These are phyloP conservation scores for Cryptococcus amylolentus DNA, from an alignment of 1,284 basidiomycete species.

Conservation along the genomic window DNA sequence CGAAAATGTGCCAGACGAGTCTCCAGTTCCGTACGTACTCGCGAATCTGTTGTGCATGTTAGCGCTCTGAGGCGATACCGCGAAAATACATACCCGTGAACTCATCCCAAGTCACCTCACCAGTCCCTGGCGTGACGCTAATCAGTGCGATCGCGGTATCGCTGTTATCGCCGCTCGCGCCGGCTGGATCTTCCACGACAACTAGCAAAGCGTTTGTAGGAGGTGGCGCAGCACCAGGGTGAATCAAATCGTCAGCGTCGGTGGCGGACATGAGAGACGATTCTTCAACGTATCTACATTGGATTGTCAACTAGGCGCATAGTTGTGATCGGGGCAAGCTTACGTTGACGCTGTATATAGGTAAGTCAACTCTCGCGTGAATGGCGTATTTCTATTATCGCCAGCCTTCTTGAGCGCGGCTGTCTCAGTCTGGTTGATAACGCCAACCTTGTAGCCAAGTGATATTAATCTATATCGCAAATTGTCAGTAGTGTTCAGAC, in stretches of 20 bases:
- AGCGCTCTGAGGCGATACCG: not conserved
- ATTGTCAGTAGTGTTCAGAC: not conserved
- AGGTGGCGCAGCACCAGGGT: slow-evolving; percentile 36
- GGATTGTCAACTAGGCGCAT: slow-evolving; percentile 22
- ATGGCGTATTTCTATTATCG: slow-evolving; percentile 75
- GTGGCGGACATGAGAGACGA: slow-evolving; percentile 36
- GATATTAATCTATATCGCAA: slow-evolving; percentile 64
- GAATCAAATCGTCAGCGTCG: slow-evolving; percentile 27
- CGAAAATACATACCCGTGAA: slow-evolving; percentile 62
- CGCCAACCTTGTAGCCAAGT: slow-evolving; percentile 83
- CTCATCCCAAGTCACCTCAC: slow-evolving; percentile 87
- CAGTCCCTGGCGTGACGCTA: slow-evolving; percentile 78
- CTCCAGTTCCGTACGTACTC: slow-evolving; percentile 84
- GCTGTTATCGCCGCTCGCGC: slow-evolving; percentile 58
- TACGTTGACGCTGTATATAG: slow-evolving; percentile 87
- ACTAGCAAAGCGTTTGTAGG: slow-evolving; percentile 49
- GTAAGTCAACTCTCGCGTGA: slow-evolving; percentile 73
- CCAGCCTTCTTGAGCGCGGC: slow-evolving; percentile 90
- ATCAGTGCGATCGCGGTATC: slow-evolving; percentile 68
- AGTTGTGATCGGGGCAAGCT: slow-evolving; percentile 37
- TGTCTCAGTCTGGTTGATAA: slow-evolving; percentile 90
- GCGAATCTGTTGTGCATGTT: slow-evolving; percentile 57
- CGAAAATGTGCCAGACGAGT: slow-evolving; percentile 72
- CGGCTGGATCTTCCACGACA: slow-evolving; percentile 63
- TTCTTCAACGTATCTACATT: slow-evolving; percentile 46